Base-by-base conservation (phyloP, 345 rosid species). In the Turnera subulata region DNA sequence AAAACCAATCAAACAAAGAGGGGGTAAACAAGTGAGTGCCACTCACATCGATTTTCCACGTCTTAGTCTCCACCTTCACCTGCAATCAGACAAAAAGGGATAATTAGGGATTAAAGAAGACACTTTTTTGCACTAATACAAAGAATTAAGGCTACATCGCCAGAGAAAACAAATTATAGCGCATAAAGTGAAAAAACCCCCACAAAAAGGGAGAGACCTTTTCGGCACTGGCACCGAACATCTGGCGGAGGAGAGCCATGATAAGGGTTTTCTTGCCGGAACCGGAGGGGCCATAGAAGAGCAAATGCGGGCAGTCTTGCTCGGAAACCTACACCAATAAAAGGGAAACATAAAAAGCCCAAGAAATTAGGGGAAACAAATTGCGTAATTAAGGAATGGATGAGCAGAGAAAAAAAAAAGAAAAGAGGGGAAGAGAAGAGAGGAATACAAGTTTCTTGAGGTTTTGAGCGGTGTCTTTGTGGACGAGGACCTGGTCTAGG, bases 241-340 rank as follows among this genome's bases (percentile, higher is more conserved):
- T 79, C 74, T 92, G 91, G 46, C 88, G 82, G 55, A 89, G 82
- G 53, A 93, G 82, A 18, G 92, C 96, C 88, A 85, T 85, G 69
- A 93, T 78, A 75, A 93, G 96, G 87, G 97, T 93, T 89, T 93
- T 93, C 84, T 93, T 93, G 76, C 99, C 99, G 22, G 92, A 84
- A 20, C 99, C 99, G 53, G 94, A 77, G 5, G 97, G 96, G 5
- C 99, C 99, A 74, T 87, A 89, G 84, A 93, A 89, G 58, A 93
- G 96, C 76, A 93, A 76, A 68, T 93, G 99, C 4, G 96, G 99
- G 52, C 96, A 93, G 64, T 93, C 97, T 59, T 93, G 99, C 67
- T 93, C 96, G 9, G 83, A 43, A 2, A 93, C 99, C 98, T 92
- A 52, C 52, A 51, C 35, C 35, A 22, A 18, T 2, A 16, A 29